phyloP scores from a whole-genome alignment of 371 early-diverging fungal species.

The Mortierella sp. region DNA sequence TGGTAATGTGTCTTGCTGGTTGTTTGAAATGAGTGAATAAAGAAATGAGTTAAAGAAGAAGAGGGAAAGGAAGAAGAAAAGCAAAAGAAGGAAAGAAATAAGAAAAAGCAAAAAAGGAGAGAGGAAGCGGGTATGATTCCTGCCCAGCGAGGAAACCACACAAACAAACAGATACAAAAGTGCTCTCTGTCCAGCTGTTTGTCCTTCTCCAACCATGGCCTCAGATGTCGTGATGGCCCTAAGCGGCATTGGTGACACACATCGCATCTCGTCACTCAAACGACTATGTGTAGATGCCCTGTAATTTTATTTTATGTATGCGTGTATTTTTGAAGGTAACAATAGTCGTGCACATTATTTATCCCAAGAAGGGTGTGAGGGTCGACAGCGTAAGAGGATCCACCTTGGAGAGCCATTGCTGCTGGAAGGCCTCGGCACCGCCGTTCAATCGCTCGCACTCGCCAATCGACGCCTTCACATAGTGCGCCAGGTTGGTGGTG shows the following conservation, averaged over 20 bases:
- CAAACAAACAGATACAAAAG: not conserved
- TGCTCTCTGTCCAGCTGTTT: not conserved
- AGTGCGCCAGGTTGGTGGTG: constrained; percentile 65
- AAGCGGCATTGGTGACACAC: constrained; percentile 2
- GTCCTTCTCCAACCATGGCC: constrained; percentile 2
- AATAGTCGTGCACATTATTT: not conserved
- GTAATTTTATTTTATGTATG: not conserved
- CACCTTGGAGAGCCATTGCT: constrained; percentile 62
- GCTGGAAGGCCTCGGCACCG: constrained; percentile 58
- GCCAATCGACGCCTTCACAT: constrained; percentile 63
- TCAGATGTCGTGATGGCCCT: constrained; percentile 8
- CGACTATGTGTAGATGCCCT: too few species aligned
- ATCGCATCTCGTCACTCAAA: constrained; percentile 1
- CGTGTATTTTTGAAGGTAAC: not conserved
- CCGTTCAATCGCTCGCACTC: constrained; percentile 62
- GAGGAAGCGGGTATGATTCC: not conserved
- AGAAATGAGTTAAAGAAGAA: not conserved
- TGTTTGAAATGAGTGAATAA: not conserved
- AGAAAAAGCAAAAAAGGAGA: not conserved
- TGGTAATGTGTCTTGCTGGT: not conserved
- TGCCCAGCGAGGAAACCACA: not conserved
- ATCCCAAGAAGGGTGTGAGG: constrained; percentile 47
- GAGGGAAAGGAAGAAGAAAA: not conserved
- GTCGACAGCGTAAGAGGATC: constrained; percentile 66
- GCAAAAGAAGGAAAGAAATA: not conserved